Conservation (phyloP, 2,329 filamentous ascomycete genomes). For the Aureobasidium zeae region DNA sequence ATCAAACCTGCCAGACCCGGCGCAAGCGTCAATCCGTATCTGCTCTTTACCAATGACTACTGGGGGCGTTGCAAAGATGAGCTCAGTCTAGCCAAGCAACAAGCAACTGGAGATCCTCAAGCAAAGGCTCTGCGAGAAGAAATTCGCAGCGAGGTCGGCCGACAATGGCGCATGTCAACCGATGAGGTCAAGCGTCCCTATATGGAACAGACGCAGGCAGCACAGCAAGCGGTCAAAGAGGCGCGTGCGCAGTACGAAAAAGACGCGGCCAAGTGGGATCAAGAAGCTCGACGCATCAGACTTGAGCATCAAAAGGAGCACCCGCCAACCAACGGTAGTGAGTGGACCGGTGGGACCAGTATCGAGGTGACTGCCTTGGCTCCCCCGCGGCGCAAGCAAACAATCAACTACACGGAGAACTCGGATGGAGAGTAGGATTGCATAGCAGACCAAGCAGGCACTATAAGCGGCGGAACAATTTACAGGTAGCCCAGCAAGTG, state of each 20-base stretch:
- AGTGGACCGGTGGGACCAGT: slow-evolving; percentile 9
- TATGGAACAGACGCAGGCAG: slow-evolving; percentile 60
- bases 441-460: no score
- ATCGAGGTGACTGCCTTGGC: slow-evolving; percentile 9
- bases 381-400: slow-evolving; percentile 4
- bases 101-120: slow-evolving; percentile 54
- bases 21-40: slow-evolving; percentile 64
- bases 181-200: slow-evolving; percentile 67
- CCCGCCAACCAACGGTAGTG: slow-evolving; percentile 7
- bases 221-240: slow-evolving; percentile 56
- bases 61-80: slow-evolving; percentile 54
- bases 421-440: slow-evolving; percentile 10
- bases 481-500: no score
- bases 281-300: slow-evolving; percentile 45
- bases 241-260: slow-evolving; percentile 52
- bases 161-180: slow-evolving; percentile 77
- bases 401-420: slow-evolving; percentile 9
- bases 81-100: slow-evolving; percentile 57
- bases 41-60: slow-evolving; percentile 74
- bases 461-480: no score
- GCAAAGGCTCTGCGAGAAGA: slow-evolving; percentile 62
- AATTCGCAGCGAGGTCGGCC: slow-evolving; percentile 74
- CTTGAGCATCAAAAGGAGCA: slow-evolving; percentile 24
- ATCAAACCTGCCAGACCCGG: slow-evolving; percentile 62
- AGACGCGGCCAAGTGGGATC: slow-evolving; percentile 63